Evolutionary conservation across 805 yeast species (phyloP).

Genomic region (Yamadazyma tumulicola): DNA sequence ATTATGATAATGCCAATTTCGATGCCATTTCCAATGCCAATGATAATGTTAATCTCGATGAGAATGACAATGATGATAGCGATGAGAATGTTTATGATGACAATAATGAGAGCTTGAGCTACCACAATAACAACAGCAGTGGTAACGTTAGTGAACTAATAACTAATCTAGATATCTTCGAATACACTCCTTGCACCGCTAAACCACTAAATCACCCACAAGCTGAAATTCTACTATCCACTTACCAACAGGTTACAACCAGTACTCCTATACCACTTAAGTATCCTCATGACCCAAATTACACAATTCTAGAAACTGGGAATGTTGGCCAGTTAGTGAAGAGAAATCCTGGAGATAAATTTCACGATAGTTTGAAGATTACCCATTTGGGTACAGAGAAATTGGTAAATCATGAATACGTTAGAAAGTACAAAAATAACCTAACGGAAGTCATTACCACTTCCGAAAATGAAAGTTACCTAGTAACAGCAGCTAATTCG

Average conservation of each 20-base stretch:
- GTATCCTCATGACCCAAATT: slow-evolving; percentile 2
- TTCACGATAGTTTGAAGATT: slow-evolving; percentile 29
- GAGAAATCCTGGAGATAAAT: slow-evolving; percentile 17
- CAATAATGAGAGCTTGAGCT: slow-evolving; percentile 1
- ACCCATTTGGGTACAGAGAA: slow-evolving; percentile 18
- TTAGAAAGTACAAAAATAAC: slow-evolving; percentile 42
- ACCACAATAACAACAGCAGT: neutral
- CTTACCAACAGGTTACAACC: neutral
- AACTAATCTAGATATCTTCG: neutral
- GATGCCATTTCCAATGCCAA: neutral
- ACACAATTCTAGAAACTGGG: neutral
- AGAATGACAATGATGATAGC: neutral
- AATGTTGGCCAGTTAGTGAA: slow-evolving; percentile 1
- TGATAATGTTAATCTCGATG: neutral
- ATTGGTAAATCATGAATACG: slow-evolving; percentile 19
- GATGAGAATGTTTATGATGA: neutral
- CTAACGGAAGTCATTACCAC: slow-evolving; percentile 22
- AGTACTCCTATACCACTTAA: neutral
- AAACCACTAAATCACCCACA: slow-evolving; percentile 1
- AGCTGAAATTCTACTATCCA: neutral
- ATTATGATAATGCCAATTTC: neutral
- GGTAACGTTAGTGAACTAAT: neutral
- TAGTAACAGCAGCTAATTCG: slow-evolving; percentile 34
- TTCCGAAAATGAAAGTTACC: slow-evolving; percentile 13
- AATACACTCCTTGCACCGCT: neutral